phyloP scores from a whole-genome alignment of 331 rosid genomes.

The Malus hybrid region DNA sequence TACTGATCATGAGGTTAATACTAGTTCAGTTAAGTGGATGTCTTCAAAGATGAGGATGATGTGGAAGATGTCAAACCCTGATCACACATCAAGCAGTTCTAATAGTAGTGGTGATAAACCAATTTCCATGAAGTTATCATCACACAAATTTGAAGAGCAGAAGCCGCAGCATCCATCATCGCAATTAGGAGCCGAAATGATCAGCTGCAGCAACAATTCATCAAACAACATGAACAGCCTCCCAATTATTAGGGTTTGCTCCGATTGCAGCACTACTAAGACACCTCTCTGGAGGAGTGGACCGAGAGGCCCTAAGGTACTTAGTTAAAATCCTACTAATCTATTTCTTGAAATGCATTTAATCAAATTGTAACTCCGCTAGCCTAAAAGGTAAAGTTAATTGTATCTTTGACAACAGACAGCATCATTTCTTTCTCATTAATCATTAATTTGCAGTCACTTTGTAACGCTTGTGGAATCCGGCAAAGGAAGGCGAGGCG shows the following conservation, averaged over 20 bases:
- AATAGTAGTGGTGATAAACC: not conserved
- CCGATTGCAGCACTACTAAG: conserved; percentile 83
- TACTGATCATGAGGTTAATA: not conserved
- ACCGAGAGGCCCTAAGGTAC: conserved; percentile 91
- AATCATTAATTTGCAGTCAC: conserved; percentile 36
- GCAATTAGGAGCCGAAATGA: not conserved
- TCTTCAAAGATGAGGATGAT: conserved; percentile 60
- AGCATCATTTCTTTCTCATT: not conserved
- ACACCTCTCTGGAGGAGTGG: conserved; percentile 98
- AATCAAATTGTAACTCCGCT: too few relatives aligned
- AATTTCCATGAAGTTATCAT: not conserved
- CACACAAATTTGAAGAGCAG: conserved; percentile 30
- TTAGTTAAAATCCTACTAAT: not conserved
- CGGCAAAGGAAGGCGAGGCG: conserved; percentile 91
- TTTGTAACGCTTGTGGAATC: conserved; percentile 93
- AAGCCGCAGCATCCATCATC: conserved; percentile 4
- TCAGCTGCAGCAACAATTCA: conserved; percentile 16
- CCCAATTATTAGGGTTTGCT: conserved; percentile 63
- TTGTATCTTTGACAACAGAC: not conserved
- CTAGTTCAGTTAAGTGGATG: conserved; percentile 48
- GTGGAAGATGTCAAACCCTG: conserved; percentile 44
- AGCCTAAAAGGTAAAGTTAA: not conserved
- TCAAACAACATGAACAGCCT: conserved; percentile 14
- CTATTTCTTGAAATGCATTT: not conserved
- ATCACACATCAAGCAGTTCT: conserved; percentile 15